Percentiles rank a stretch among this genome's conserved stretches.
Evolutionary conservation across 108 stramenopile genomes (phyloP).

Genomic region (Cyclotella choctawhatcheeana): DNA sequence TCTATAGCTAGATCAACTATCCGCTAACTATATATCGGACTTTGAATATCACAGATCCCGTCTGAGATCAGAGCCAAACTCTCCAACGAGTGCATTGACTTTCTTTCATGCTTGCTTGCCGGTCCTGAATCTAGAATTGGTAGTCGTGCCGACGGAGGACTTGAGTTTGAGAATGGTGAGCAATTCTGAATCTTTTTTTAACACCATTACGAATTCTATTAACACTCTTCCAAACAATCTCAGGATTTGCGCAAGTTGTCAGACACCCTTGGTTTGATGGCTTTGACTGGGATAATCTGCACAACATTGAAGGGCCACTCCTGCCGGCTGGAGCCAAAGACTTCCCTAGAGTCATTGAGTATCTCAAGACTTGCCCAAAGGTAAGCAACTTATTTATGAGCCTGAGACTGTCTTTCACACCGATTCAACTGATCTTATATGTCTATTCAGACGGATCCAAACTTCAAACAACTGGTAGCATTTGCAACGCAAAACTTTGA

Average conservation of each 20-base stretch:
- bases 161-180: conserved; percentile 78
- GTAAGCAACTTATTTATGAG: too few species aligned
- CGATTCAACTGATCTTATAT: too few species aligned
- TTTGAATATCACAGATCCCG: conserved; percentile 58
- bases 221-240: neutral
- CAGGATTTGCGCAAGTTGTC: conserved; percentile 82
- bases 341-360: conserved; percentile 82
- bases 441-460: conserved; percentile 74
- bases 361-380: conserved; percentile 90
- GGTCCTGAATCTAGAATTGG: conserved; percentile 89
- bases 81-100: conserved; percentile 87
- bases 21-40: neutral
- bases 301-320: conserved; percentile 78
- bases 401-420: too few species aligned
- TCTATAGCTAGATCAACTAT: neutral
- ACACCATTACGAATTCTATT: neutral
- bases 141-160: conserved; percentile 66
- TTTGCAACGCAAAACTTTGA: conserved; percentile 92
- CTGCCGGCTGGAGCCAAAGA: conserved; percentile 81
- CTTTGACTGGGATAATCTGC: conserved; percentile 88
- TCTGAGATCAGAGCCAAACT: conserved; percentile 79
- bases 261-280: conserved; percentile 89
- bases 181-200: neutral
- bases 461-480: conserved; percentile 80
- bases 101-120: conserved; percentile 87